Evolutionary conservation across 148 eudicot species (phyloP).

Genomic region (Pharnaceum exiguum): DNA sequence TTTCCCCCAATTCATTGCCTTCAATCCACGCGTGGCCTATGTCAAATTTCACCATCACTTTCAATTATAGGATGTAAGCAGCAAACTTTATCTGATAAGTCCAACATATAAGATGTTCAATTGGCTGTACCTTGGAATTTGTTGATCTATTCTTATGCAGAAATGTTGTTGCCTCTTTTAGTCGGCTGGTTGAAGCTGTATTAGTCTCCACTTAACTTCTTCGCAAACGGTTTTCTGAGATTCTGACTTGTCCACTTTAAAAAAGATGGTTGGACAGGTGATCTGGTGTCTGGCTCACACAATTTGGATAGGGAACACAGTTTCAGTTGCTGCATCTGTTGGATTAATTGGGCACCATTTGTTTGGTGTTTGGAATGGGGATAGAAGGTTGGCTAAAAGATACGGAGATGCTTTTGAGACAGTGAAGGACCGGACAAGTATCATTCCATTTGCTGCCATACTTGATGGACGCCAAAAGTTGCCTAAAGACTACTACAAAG

Average conservation of each 20-base stretch:
- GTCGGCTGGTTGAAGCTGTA: not conserved
- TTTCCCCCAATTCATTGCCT: no score
- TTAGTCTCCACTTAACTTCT: not conserved
- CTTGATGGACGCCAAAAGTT: slow-evolving; percentile 91
- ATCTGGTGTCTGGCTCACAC: slow-evolving; percentile 98
- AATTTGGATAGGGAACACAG: slow-evolving; percentile 95
- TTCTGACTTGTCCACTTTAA: slow-evolving; percentile 3
- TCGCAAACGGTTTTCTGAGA: not conserved
- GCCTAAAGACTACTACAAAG: slow-evolving; percentile 72
- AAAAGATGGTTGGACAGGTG: slow-evolving; percentile 96
- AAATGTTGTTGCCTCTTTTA: not conserved
- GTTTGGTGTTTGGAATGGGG: slow-evolving; percentile 98
- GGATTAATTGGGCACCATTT: slow-evolving; percentile 95
- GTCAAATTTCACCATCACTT: no score
- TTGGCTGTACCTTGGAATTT: no score
- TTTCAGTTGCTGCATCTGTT: slow-evolving; percentile 84
- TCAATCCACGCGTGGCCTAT: no score
- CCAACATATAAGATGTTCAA: no score
- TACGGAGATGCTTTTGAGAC: slow-evolving; percentile 80
- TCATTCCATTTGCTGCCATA: slow-evolving; percentile 91
- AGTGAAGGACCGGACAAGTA: slow-evolving; percentile 75
- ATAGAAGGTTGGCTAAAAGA: slow-evolving; percentile 67
- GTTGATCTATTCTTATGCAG: no score
- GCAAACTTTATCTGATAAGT: no score
- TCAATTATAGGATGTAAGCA: no score